Conservation (phyloP, 495 filamentous ascomycete species). For the Penicillium antarcticum region DNA sequence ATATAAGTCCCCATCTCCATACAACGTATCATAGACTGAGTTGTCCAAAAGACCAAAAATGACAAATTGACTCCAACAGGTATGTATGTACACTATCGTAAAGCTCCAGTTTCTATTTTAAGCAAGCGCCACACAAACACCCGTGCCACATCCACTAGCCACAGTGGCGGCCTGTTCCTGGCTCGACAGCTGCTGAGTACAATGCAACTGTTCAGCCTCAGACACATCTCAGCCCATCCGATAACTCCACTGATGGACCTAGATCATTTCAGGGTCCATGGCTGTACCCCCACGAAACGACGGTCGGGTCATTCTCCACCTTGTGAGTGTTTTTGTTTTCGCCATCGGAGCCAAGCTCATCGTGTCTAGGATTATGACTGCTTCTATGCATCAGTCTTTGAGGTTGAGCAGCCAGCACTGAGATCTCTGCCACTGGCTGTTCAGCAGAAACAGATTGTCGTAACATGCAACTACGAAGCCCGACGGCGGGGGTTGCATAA, state of each 20-base stretch:
- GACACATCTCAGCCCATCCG: background rate
- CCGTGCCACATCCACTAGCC: too few relatives aligned
- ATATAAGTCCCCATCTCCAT: too few relatives aligned
- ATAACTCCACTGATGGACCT: slow-evolving; percentile 12
- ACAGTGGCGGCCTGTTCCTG: too few relatives aligned
- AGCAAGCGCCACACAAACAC: too few relatives aligned
- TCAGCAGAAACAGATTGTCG: slow-evolving; percentile 86
- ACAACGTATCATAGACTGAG: too few relatives aligned
- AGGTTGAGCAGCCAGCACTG: slow-evolving; percentile 71
- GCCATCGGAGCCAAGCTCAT: background rate
- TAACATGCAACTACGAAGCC: slow-evolving; percentile 94
- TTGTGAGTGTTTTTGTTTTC: slow-evolving; percentile 52
- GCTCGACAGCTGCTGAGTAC: too few relatives aligned
- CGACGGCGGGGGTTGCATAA: slow-evolving; percentile 74
- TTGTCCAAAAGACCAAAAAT: too few relatives aligned
- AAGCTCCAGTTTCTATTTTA: too few relatives aligned
- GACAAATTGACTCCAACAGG: too few relatives aligned
- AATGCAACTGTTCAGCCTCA: background rate
- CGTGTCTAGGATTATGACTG: slow-evolving; percentile 75
- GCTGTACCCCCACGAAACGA: slow-evolving; percentile 53
- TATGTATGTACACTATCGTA: too few relatives aligned
- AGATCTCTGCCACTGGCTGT: slow-evolving; percentile 70
- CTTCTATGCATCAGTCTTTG: slow-evolving; percentile 90
- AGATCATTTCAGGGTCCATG: slow-evolving; percentile 22
- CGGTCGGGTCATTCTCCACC: slow-evolving; percentile 73